Evolutionary conservation across 768 basidiomycete genomes (phyloP).

Genomic region (Tricholoma hemisulphureum): DNA sequence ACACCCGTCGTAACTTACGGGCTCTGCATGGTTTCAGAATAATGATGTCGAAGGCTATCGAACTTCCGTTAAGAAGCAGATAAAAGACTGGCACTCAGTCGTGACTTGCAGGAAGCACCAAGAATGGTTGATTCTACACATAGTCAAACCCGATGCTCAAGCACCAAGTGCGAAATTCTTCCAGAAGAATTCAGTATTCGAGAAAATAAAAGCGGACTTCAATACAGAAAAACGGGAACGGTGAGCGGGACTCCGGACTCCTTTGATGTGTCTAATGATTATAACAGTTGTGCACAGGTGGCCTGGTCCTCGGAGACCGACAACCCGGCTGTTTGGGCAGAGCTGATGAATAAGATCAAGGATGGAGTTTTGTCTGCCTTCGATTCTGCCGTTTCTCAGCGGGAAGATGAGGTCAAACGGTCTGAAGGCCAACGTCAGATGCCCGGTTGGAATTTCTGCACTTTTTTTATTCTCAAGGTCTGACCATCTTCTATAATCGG

Average conservation of each 20-base stretch:
- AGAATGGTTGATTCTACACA: conserved; percentile 91
- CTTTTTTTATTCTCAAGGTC: conserved; percentile 94
- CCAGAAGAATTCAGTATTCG: conserved; percentile 81
- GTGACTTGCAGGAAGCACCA: conserved; percentile 73
- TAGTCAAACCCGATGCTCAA: conserved; percentile 71
- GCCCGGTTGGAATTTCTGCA: conserved; percentile 99
- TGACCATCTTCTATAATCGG: conserved; percentile 5
- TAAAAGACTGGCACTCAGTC: conserved; percentile 85
- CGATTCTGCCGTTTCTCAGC: conserved; percentile 68
- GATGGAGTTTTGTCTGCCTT: conserved; percentile 86
- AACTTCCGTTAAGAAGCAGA: conserved; percentile 72
- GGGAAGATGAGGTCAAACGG: conserved; percentile 88
- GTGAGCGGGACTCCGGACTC: conserved; percentile 34
- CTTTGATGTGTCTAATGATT: conserved; percentile 15
- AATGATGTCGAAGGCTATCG: conserved; percentile 75
- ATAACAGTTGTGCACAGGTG: conserved; percentile 73
- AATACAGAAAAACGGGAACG: conserved; percentile 86
- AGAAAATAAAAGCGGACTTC: conserved; percentile 91
- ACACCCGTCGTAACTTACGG: not conserved
- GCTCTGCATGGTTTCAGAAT: conserved; percentile 50
- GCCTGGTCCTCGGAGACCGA: conserved; percentile 70
- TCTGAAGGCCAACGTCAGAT: conserved; percentile 87
- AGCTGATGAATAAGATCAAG: conserved; percentile 85
- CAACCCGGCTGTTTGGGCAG: conserved; percentile 83
- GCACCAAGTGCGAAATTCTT: conserved; percentile 65